phyloP scores from a whole-genome alignment of 2,329 filamentous ascomycete genomes.

The Fusarium scirpi region DNA sequence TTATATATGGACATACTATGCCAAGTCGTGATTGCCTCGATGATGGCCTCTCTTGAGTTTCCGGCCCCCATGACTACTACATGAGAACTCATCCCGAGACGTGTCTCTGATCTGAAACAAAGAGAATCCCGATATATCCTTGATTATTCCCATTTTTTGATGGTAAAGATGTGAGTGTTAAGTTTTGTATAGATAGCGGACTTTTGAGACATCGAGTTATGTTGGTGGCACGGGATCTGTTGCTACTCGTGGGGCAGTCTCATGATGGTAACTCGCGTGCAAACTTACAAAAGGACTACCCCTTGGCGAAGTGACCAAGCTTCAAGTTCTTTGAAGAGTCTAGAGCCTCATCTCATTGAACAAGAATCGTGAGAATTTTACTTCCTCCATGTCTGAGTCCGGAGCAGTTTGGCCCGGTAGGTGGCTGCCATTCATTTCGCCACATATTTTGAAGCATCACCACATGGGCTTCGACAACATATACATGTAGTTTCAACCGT shows the following conservation, averaged over 20 bases:
- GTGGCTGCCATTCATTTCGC: no score
- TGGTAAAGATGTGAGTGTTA: rapidly evolving
- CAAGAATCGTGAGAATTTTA: no score
- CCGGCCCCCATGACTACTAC: conserved; percentile 15
- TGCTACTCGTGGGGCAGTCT: conserved; percentile 13
- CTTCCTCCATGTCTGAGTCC: rapidly evolving
- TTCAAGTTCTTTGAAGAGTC: rapidly evolving
- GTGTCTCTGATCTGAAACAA: neutral
- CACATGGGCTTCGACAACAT: no score
- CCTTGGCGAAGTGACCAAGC: no score
- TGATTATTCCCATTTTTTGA: no score
- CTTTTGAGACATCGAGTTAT: conserved; percentile 14
- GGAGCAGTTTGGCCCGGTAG: neutral
- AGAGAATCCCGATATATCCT: neutral
- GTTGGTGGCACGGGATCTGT: conserved; percentile 32
- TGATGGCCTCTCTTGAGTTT: neutral
- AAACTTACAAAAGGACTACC: neutral
- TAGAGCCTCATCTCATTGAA: no score
- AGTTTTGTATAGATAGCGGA: neutral
- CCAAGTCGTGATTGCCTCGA: neutral
- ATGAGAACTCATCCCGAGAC: conserved; percentile 19
- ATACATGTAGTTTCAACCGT: no score
- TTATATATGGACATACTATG: neutral
- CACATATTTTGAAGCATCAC: no score
- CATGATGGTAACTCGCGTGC: conserved; percentile 27